Base-by-base conservation (phyloP, 495 filamentous ascomycete species). In the Daldinia loculata region DNA sequence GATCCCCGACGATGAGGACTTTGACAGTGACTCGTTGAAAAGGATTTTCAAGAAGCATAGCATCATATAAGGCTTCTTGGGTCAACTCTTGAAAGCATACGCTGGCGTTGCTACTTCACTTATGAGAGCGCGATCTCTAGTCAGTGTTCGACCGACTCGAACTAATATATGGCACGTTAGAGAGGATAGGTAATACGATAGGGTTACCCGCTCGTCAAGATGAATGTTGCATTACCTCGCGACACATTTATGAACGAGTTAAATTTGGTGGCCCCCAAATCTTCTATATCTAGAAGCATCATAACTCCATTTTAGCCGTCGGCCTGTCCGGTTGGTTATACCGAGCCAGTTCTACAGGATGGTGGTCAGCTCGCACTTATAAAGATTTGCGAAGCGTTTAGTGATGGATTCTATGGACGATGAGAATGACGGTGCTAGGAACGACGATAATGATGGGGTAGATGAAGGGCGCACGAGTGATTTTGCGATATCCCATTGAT, bases 1-100 rank as follows among this genome's bases (percentile, higher is more conserved):
- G 82, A 92, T 99, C 24, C 93, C 94, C 1, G 86, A 87, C 39
- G 84, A 88, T 22, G 84, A 84, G 36, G 78, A 84, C 43, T 87
- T 88, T 63, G 84, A 83, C 75, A 84, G 79, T 29, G 77, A 81
- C 55, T 79, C 84, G 2, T 74, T 88, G 36, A 82, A 81, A 72
- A 76, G 65, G 66, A 74, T 88, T 19, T 82, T 88, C 38, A 66
- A 71, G 57, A 84, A 83, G 71, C 76, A 85, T 57, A 72, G 75
- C 56, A 78, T 88, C 38, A 72, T 88, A 48, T 84, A 65, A 75
- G 57, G n/a, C 15, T 7, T 3, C 5, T 17, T 27, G 4, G 19
- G 12, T 34, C 6, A 22, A 29, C 7, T 55, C 12, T 50, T 22
- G 15, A 17, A 15, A 50, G 32, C 19, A 26, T 39, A 29, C 30